Percentiles rank a stretch among this genome's conserved stretches.
phyloP scores from a whole-genome alignment of 345 rosid genomes.

The Litchi chinensis region DNA sequence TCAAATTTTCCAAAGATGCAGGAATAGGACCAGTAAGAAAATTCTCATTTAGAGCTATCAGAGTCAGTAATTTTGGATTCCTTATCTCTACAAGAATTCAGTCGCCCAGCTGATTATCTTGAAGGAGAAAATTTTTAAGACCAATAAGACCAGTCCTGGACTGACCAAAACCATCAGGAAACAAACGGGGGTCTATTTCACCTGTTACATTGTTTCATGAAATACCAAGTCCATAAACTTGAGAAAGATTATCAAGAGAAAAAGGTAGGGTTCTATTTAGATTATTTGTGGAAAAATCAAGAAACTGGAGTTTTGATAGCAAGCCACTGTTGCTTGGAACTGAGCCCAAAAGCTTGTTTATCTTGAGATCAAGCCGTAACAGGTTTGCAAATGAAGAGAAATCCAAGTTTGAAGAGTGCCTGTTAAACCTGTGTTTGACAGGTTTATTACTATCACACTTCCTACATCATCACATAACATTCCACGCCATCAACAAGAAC shows the following conservation, averaged over 20 bases:
- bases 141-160: slow-evolving; percentile 14
- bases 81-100: slow-evolving; percentile 16
- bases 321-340: slow-evolving; percentile 29
- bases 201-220: slow-evolving; percentile 26
- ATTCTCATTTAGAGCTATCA: slow-evolving; percentile 9
- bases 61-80: slow-evolving; percentile 10
- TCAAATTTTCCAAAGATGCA: slow-evolving; percentile 22
- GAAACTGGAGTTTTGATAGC: slow-evolving; percentile 26
- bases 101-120: slow-evolving; percentile 10
- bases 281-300: slow-evolving; percentile 29
- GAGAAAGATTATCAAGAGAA: slow-evolving; percentile 30
- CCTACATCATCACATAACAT: background rate
- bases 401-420: slow-evolving; percentile 28
- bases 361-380: slow-evolving; percentile 22
- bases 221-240: slow-evolving; percentile 30
- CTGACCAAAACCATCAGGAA: too few relatives aligned
- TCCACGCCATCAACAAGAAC: background rate
- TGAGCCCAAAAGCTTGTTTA: slow-evolving; percentile 22
- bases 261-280: slow-evolving; percentile 25
- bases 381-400: slow-evolving; percentile 32
- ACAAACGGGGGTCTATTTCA: background rate
- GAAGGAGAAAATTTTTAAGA: slow-evolving; percentile 10
- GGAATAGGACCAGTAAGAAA: slow-evolving; percentile 17
- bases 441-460: slow-evolving; percentile 24
- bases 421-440: slow-evolving; percentile 10